Evolutionary conservation across 306 rosid genomes (phyloP).

Genomic region (Hylodesmum podocarpum): DNA sequence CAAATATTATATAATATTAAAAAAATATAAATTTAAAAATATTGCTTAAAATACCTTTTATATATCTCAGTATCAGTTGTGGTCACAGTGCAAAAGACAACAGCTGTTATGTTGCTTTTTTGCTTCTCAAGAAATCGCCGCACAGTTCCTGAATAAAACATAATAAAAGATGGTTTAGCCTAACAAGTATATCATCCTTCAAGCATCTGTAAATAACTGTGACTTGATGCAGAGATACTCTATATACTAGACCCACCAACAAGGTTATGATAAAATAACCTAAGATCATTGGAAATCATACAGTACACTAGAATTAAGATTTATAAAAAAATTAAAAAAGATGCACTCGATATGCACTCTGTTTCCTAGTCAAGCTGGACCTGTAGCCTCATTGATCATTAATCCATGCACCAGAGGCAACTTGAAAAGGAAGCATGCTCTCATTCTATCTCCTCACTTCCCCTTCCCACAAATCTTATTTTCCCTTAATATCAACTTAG

Average conservation of each 20-base stretch:
- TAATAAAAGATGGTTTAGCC: slow-evolving; percentile 28
- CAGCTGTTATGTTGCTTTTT: slow-evolving; percentile 70
- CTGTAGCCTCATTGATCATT: not conserved
- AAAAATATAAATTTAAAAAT: no score
- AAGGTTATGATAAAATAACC: not conserved
- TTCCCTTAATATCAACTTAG: not conserved
- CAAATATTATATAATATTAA: no score
- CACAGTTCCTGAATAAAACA: slow-evolving; percentile 71
- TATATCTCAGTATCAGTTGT: slow-evolving; percentile 91
- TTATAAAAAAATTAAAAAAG: not conserved
- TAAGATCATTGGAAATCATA: not conserved
- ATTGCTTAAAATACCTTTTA: slow-evolving; percentile 71
- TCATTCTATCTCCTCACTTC: not conserved
- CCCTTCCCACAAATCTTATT: not conserved
- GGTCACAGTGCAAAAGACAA: slow-evolving; percentile 89
- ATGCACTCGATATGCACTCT: slow-evolving; percentile 1
- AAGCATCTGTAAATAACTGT: slow-evolving; percentile 4
- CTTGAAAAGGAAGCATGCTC: not conserved
- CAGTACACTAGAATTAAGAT: not conserved
- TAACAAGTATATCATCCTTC: slow-evolving; percentile 17
- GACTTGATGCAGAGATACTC: slow-evolving; percentile 20
- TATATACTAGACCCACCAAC: slow-evolving; percentile 16
- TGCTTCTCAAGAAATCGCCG: slow-evolving; percentile 95
- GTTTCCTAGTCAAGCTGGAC: slow-evolving; percentile 8
- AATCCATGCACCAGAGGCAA: slow-evolving; percentile 4